Percentiles rank a stretch among this genome's conserved stretches.
Conservation (phyloP, 1,284 basidiomycete species). For the Fomitopsis betulina region DNA sequence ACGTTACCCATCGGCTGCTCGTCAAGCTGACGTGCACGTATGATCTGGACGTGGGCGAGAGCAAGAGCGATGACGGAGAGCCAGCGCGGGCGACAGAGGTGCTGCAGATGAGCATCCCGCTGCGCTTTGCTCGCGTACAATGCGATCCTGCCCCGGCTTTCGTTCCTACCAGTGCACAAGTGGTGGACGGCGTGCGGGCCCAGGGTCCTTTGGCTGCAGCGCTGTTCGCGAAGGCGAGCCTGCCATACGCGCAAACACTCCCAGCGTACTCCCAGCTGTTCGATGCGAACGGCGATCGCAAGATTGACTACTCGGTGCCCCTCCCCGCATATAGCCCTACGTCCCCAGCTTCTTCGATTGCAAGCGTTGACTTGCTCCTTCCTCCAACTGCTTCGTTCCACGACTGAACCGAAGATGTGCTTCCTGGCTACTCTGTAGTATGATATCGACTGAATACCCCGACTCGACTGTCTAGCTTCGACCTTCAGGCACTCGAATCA, state of each 20-base stretch:
- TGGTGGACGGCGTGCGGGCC: neutral
- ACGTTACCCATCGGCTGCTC: slow-evolving; percentile 49
- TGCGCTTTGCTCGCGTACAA: slow-evolving; percentile 42
- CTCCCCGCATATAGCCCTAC: slow-evolving; percentile 57
- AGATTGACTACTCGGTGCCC: slow-evolving; percentile 61
- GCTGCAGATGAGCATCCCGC: slow-evolving; percentile 45
- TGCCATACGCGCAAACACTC: slow-evolving; percentile 38
- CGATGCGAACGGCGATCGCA: slow-evolving; percentile 64
- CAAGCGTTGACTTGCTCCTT: neutral
- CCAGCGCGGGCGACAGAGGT: slow-evolving; percentile 28
- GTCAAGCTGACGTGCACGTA: slow-evolving; percentile 54
- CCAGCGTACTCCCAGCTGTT: slow-evolving; percentile 77
- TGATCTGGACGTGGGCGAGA: slow-evolving; percentile 35
- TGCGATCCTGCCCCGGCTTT: neutral
- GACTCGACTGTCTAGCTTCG: neutral
- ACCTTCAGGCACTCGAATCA: neutral
- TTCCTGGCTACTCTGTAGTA: neutral
- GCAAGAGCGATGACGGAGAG: slow-evolving; percentile 13
- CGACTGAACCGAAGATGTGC: neutral
- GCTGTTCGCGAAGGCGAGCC: slow-evolving; percentile 10
- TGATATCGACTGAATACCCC: neutral
- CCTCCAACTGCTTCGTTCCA: neutral
- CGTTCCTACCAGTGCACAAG: neutral
- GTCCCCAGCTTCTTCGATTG: neutral
- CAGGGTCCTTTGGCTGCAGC: neutral